These are phyloP conservation scores for Cucumis sativus DNA, from an alignment of 306 rosid species.

Conservation along the genomic window Cucumber_9930_V3 NC_026659.2:26396001-26396500, in stretches of 20 bases:
- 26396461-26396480: not conserved
- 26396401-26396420: slow-evolving; percentile 56
- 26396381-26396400: slow-evolving; percentile 57
- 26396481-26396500: not conserved
- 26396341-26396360: slow-evolving; percentile 47
- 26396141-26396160: too few species aligned
- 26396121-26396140: not conserved
- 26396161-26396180: not conserved
- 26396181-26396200: not conserved
- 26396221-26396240: not conserved
- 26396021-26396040: not conserved
- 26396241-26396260: not conserved
- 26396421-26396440: not conserved
- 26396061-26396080: not conserved
- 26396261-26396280: too few species aligned
- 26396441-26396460: not conserved
- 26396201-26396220: not conserved
- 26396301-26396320: not conserved
- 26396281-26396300: slow-evolving; percentile 3
- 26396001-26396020: not conserved
- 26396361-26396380: slow-evolving; percentile 97
- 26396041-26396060: not conserved
- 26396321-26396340: slow-evolving; percentile 15
- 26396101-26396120: not conserved
- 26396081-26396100: not conserved